Base-by-base conservation (phyloP, 345 rosid species). In the Barbarea vulgaris region DNA sequence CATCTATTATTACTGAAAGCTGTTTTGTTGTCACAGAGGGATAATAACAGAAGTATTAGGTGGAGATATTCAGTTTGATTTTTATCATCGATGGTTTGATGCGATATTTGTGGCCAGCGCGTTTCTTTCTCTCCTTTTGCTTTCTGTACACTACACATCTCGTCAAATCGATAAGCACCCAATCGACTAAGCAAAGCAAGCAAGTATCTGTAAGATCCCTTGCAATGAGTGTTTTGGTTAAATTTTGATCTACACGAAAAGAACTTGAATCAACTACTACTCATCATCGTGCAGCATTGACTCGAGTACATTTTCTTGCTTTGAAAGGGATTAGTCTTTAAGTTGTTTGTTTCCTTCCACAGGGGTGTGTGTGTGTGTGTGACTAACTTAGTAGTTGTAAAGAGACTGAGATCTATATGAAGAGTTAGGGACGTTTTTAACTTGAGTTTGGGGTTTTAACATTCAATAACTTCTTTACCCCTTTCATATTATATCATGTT, bases 61-160 rank as follows among this genome's bases (percentile, higher is more conserved):
- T 10, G 98, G 97, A 74, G 99, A 95, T 69, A 93, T 93, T 77
- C 99, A 93, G 83, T 93, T 95, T 59, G 99, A 90, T 82, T 93
- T 93, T 80, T 95, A 93, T 84, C 98, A 95, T 69, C 84, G 96
- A 67, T 95, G 97, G 97, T 92, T 95, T 64, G 99, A 92, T 84
- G 99, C 99, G 18, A 90, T 95, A 70, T 92, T 95, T 57, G 99
- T 89, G 56, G 99, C 99, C 28, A 92, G 97, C 69, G 93, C 97
- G 67, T 90, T 95, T 85, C 96, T 92, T 57, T 95, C 99, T 53
- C 84, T 92, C 64, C 91, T 95, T 69, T 84, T 95, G 79, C 88
- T 95, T 1, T 89, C 99, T 62, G 99, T 97, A 1, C 97, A 95
- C 81, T 89, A 95, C 64, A 92, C 97, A 11, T 95, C 99, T 63